Conservation (phyloP, 2,329 filamentous ascomycete genomes). For the Cucurbitaria berberidis region DNA sequence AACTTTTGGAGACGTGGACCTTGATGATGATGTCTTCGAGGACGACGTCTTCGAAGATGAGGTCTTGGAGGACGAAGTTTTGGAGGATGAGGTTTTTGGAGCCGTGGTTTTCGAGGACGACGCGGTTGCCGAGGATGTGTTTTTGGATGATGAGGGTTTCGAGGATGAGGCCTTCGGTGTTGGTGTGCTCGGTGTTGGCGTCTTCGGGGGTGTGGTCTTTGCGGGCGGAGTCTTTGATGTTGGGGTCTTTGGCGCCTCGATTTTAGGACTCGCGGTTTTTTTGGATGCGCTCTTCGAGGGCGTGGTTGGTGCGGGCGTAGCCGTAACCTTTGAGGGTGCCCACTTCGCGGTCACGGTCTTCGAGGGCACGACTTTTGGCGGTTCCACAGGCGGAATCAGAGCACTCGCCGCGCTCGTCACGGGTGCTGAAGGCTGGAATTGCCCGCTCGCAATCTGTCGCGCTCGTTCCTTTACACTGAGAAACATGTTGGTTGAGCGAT, state of each 20-base stretch:
- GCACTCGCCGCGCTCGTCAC: neutral
- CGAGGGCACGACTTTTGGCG: constrained; percentile 4
- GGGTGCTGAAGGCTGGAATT: constrained; percentile 5
- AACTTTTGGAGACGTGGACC: neutral
- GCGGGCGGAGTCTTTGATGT: neutral
- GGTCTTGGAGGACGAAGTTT: neutral
- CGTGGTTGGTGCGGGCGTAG: neutral
- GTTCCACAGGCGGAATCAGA: constrained; percentile 1
- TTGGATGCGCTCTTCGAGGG: neutral
- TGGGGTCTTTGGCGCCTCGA: neutral
- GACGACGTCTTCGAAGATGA: neutral
- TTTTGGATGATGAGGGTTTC: neutral
- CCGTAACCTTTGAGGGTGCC: neutral
- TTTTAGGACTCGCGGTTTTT: too few species aligned
- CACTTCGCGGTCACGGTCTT: constrained; percentile 3
- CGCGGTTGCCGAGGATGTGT: neutral
- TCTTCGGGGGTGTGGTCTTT: neutral
- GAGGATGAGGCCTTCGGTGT: neutral
- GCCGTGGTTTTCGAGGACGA: neutral
- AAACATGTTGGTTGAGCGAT: constrained; percentile 12
- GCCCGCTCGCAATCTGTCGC: constrained; percentile 17
- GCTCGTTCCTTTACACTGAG: constrained; percentile 22
- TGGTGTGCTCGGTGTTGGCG: neutral
- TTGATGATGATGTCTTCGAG: neutral
- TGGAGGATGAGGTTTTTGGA: neutral